Conservation (phyloP, 345 rosid species). For the Clarkia xantiana region DNA sequence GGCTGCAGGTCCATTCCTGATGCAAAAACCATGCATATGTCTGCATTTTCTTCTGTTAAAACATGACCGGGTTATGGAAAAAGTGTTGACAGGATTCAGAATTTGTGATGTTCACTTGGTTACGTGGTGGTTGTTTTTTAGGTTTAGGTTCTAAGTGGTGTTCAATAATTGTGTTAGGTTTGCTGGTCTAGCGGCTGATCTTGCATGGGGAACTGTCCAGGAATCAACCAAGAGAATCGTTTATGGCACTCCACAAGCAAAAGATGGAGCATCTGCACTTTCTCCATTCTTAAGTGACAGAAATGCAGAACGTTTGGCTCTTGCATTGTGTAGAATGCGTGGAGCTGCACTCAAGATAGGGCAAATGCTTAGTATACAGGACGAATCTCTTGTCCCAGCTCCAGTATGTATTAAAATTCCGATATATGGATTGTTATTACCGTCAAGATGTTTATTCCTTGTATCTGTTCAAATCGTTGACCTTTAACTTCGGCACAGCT, state of each 20-base stretch:
- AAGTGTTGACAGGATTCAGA: too few species aligned
- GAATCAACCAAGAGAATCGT: conserved; percentile 80
- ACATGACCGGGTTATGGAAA: too few species aligned
- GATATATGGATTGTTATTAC: neutral
- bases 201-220: conserved; percentile 90
- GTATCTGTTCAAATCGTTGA: too few species aligned
- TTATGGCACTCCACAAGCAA: conserved; percentile 43
- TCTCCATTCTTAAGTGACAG: conserved; percentile 68
- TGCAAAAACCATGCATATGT: too few species aligned
- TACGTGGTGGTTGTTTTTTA: too few species aligned
- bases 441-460: too few species aligned
- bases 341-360: conserved; percentile 97
- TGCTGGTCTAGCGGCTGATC: conserved; percentile 95
- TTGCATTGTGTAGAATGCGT: conserved; percentile 89
- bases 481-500: too few species aligned
- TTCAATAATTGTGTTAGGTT: conserved; percentile 51
- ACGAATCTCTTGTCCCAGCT: conserved; percentile 94
- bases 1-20: too few species aligned
- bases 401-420: conserved; percentile 30
- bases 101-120: too few species aligned
- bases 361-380: conserved; percentile 96
- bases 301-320: conserved; percentile 91
- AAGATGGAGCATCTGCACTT: conserved; percentile 44
- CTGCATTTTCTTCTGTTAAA: too few species aligned
- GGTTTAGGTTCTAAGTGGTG: neutral